Conservation (phyloP, 805 yeast genomes). For the Candida insectalens region DNA sequence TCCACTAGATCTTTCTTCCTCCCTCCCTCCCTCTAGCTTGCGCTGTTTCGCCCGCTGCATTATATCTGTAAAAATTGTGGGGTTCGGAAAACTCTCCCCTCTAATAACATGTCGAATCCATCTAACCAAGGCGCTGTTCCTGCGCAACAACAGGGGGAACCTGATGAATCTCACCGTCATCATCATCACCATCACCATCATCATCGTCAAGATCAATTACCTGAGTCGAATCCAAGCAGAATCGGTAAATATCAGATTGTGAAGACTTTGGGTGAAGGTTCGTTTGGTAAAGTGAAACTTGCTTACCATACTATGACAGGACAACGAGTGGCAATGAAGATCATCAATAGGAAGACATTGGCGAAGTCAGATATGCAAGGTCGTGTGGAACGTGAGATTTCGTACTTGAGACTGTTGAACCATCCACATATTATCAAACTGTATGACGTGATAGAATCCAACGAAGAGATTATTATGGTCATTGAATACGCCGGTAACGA, state of each 20-base stretch:
- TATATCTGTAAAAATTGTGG: no score
- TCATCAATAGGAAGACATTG: conserved; percentile 82
- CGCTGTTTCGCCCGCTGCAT: no score
- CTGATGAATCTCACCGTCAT: conserved; percentile 10
- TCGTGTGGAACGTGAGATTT: conserved; percentile 87
- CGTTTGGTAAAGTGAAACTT: conserved; percentile 90
- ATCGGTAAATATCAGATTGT: conserved; percentile 92
- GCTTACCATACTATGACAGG: conserved; percentile 88
- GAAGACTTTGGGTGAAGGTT: conserved; percentile 91
- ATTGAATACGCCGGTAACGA: conserved; percentile 97
- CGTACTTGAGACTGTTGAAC: conserved; percentile 75
- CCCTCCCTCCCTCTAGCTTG: no score
- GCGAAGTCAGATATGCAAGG: conserved; percentile 98
- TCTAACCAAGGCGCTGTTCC: no score
- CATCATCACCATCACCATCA: conserved; percentile 9
- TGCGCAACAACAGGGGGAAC: no score
- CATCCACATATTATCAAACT: conserved; percentile 95
- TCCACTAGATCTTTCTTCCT: no score
- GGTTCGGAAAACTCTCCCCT: no score
- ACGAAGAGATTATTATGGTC: conserved; percentile 95
- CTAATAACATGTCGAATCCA: no score
- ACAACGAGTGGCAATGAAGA: conserved; percentile 85
- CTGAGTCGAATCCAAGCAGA: conserved; percentile 18
- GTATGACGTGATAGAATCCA: conserved; percentile 90
- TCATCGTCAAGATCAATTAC: conserved; percentile 4